These are phyloP conservation scores for Alnus rubra DNA, from an alignment of 306 rosid genomes.

Conservation along the genomic window DNA sequence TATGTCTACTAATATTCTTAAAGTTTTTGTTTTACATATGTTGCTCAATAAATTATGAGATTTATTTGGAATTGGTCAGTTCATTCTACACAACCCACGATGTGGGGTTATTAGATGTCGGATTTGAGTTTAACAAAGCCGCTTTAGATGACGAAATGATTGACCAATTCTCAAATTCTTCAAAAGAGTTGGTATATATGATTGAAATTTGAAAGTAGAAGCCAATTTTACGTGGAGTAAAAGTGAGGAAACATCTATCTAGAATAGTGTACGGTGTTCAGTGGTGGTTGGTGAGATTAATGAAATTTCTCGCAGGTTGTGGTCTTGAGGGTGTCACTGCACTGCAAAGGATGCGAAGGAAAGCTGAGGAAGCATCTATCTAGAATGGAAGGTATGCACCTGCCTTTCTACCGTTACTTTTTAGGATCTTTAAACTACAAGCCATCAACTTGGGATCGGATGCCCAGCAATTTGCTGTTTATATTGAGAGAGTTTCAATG, in stretches of 20 bases:
- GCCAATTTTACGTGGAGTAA: neutral
- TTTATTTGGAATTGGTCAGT: too few species aligned
- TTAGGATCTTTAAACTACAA: neutral
- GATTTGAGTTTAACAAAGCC: neutral
- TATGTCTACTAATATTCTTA: too few species aligned
- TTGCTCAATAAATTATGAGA: neutral
- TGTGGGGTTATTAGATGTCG: constrained; percentile 3
- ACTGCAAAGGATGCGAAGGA: constrained; percentile 95
- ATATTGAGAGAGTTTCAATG: too few species aligned
- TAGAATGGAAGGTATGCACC: constrained; percentile 74
- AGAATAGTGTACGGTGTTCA: too few species aligned
- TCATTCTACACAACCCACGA: neutral
- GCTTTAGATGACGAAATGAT: neutral
- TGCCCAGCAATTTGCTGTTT: too few species aligned
- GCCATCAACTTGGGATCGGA: neutral
- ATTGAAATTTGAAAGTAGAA: neutral
- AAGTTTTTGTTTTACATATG: too few species aligned
- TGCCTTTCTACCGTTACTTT: neutral
- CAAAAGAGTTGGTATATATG: neutral
- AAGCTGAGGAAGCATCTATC: constrained; percentile 90
- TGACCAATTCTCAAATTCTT: neutral
- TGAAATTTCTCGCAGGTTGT: constrained; percentile 57
- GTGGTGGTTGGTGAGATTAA: constrained; percentile 3
- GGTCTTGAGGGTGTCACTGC: constrained; percentile 86
- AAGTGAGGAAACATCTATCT: too few species aligned